Conservation (phyloP, 192 early-diverging fungal genomes). For the Backusella tuberculispora region DNA sequence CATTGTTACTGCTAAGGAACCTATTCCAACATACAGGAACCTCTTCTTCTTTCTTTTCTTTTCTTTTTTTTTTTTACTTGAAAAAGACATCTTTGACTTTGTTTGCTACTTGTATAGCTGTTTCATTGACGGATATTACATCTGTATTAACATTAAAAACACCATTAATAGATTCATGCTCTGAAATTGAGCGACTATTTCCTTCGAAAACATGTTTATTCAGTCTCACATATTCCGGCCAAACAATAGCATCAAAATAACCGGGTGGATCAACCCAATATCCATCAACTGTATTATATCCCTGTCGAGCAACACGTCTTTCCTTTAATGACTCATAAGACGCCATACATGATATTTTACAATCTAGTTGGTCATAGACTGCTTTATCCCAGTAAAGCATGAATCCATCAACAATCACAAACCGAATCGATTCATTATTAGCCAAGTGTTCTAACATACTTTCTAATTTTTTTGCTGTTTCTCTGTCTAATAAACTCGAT, state of each 20-base stretch:
- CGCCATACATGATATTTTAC: slow-evolving; percentile 62
- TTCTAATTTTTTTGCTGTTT: not conserved
- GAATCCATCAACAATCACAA: slow-evolving; percentile 80
- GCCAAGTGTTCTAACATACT: not conserved
- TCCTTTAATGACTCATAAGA: slow-evolving; percentile 62
- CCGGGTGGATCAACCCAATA: slow-evolving; percentile 77
- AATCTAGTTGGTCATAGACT: slow-evolving; percentile 50
- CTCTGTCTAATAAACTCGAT: slow-evolving; percentile 10
- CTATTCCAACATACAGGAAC: no score
- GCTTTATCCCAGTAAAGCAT: slow-evolving; percentile 66
- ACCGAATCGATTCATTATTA: slow-evolving; percentile 29
- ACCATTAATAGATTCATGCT: slow-evolving; percentile 8
- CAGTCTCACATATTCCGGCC: slow-evolving; percentile 69
- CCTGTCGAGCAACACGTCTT: slow-evolving; percentile 64
- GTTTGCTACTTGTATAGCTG: slow-evolving; percentile 17
- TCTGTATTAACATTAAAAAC: slow-evolving; percentile 35
- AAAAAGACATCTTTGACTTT: not conserved
- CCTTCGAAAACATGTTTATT: slow-evolving; percentile 45
- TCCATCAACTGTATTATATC: slow-evolving; percentile 79
- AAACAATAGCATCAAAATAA: slow-evolving; percentile 78
- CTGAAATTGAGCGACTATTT: not conserved
- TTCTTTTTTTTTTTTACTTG: not conserved
- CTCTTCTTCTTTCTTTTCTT: no score
- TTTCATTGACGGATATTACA: slow-evolving; percentile 14
- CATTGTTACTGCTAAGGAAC: no score